These are phyloP conservation scores for Leishmania tarentolae DNA, from an alignment of 208 protist genomes.

Conservation along the genomic window DNA sequence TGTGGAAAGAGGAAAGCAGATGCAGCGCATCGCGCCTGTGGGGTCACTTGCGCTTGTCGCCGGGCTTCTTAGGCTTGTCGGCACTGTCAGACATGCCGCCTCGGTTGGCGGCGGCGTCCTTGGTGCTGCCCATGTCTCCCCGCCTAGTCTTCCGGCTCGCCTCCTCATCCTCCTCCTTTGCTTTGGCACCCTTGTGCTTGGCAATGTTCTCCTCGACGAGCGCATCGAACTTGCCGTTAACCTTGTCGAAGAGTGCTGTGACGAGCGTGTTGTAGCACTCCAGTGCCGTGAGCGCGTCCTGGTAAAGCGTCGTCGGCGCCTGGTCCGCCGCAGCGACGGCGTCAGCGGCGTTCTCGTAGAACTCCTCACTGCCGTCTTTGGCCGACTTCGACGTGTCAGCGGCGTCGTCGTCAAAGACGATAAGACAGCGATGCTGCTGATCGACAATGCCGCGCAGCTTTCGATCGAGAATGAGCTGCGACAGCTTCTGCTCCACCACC, in stretches of 20 bases:
- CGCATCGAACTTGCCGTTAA: slow-evolving; percentile 82
- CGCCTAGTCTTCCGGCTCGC: slow-evolving; percentile 11
- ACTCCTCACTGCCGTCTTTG: slow-evolving; percentile 17
- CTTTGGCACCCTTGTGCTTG: slow-evolving; percentile 45
- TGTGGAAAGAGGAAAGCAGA: neutral
- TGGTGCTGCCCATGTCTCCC: neutral
- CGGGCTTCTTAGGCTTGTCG: neutral
- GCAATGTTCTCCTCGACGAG: slow-evolving; percentile 80
- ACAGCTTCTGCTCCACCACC: slow-evolving; percentile 89
- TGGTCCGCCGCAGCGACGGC: slow-evolving; percentile 22
- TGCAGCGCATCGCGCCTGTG: neutral
- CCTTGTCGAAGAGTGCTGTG: slow-evolving; percentile 89
- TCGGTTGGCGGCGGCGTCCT: neutral
- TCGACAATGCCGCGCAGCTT: slow-evolving; percentile 95
- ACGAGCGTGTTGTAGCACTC: slow-evolving; percentile 83
- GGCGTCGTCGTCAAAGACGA: slow-evolving; percentile 90
- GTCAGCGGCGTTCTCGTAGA: slow-evolving; percentile 54
- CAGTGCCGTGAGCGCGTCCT: slow-evolving; percentile 70
- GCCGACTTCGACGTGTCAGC: slow-evolving; percentile 28
- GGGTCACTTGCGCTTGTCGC: neutral
- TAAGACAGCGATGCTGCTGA: slow-evolving; percentile 89
- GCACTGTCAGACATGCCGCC: neutral
- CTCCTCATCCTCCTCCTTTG: slow-evolving; percentile 34
- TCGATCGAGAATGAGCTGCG: slow-evolving; percentile 99
- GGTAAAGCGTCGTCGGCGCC: slow-evolving; percentile 64